A percentile compares a stretch with the other conserved stretches of the same genome.
phyloP scores from a whole-genome alignment of 202 grass and related monocot genomes.

The Carex sylvatica region DNA sequence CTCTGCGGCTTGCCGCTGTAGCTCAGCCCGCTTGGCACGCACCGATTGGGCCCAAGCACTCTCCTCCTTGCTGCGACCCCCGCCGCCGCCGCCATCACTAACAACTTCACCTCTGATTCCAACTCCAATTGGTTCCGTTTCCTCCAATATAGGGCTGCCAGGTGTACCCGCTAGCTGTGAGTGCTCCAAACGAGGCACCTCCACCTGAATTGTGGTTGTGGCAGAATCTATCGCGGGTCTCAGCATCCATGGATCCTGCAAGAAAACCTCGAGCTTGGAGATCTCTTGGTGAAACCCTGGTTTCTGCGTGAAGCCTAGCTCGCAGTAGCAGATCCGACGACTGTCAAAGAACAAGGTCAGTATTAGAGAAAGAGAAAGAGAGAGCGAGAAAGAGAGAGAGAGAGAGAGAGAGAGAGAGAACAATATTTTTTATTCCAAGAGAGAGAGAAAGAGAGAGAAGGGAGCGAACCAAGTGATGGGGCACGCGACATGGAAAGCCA shows the following conservation, averaged over 20 bases:
- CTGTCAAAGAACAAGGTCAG: constrained; percentile 31
- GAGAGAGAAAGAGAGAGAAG: background rate
- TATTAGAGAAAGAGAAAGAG: background rate
- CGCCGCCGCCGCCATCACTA: constrained; percentile 31
- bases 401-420: background rate
- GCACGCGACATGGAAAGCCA: constrained; percentile 99
- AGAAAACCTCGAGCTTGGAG: constrained; percentile 58
- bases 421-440: background rate
- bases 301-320: constrained; percentile 62
- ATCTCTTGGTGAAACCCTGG: constrained; percentile 35
- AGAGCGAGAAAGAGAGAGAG: background rate
- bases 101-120: constrained; percentile 12
- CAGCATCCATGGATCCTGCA: constrained; percentile 82
- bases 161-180: background rate
- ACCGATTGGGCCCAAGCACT: constrained; percentile 51
- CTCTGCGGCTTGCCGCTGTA: constrained; percentile 69
- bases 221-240: constrained; percentile 19
- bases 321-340: constrained; percentile 90
- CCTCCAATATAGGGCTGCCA: constrained; percentile 25
- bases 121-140: constrained; percentile 36
- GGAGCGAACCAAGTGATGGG: constrained; percentile 82
- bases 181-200: constrained; percentile 46
- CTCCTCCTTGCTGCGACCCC: constrained; percentile 42
- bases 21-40: constrained; percentile 40
- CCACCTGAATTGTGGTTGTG: constrained; percentile 60